A percentile compares a stretch with the other conserved stretches of the same genome.
These are phyloP conservation scores for Panaeolus papilionaceus DNA, from an alignment of 768 basidiomycete species.

Conservation along the genomic window DNA sequence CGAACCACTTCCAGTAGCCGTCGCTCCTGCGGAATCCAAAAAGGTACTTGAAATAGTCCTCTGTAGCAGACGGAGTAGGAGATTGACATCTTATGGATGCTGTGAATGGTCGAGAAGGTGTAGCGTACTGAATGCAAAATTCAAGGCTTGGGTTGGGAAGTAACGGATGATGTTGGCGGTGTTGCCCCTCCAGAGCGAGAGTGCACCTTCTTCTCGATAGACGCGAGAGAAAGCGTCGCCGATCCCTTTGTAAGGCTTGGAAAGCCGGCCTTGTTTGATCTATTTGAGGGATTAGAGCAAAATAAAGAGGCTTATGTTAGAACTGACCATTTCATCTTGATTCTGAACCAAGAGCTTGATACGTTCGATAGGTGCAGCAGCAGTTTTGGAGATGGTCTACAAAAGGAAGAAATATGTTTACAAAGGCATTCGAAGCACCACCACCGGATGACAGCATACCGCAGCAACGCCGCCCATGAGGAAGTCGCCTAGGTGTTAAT, in stretches of 20 bases:
- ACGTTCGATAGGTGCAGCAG: conserved; percentile 99
- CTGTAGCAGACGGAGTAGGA: conserved; percentile 41
- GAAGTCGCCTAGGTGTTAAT: conserved; percentile 73
- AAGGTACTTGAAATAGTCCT: conserved; percentile 98
- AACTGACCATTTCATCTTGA: conserved; percentile 96
- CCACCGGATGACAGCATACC: conserved; percentile 47
- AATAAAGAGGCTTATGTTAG: neutral
- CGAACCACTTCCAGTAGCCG: conserved; percentile 98
- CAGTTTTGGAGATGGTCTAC: conserved; percentile 98
- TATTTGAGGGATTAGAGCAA: conserved; percentile 39
- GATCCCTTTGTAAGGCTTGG: conserved; percentile 96
- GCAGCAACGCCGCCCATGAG: conserved; percentile 96
- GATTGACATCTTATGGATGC: neutral
- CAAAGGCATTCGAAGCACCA: conserved; percentile 7
- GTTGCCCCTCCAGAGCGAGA: conserved; percentile 99
- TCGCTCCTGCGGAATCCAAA: conserved; percentile 99
- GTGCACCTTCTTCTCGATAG: conserved; percentile 92
- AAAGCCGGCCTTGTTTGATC: conserved; percentile 99
- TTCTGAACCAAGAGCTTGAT: conserved; percentile 99
- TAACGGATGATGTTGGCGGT: conserved; percentile 99
- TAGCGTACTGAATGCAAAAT: conserved; percentile 97
- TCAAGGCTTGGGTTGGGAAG: conserved; percentile 99
- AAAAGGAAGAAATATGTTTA: conserved; percentile 27
- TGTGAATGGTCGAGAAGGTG: neutral
- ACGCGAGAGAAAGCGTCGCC: conserved; percentile 90